phyloP scores from a whole-genome alignment of 306 rosid species.

The Medicago truncatula region MtrunA17r5.0-ANR NC_053049.1:45479001-45479500 shows the following conservation, averaged over 20 bases:
- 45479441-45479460: conserved; percentile 40
- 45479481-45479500: conserved; percentile 42
- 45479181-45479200: neutral
- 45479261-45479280: conserved; percentile 1
- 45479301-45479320: conserved; percentile 43
- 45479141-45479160: conserved; percentile 11
- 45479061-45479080: conserved; percentile 40
- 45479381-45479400: conserved; percentile 43
- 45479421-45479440: conserved; percentile 43
- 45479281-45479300: conserved; percentile 38
- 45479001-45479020: conserved; percentile 28
- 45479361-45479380: conserved; percentile 32
- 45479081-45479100: conserved; percentile 17
- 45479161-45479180: conserved; percentile 35
- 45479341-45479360: conserved; percentile 32
- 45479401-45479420: conserved; percentile 46
- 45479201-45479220: conserved; percentile 28
- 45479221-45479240: conserved; percentile 33
- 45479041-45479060: conserved; percentile 39
- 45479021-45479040: conserved; percentile 29
- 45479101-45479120: conserved; percentile 24
- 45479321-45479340: conserved; percentile 33
- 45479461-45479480: conserved; percentile 50
- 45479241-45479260: neutral
- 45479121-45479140: conserved; percentile 36